These are phyloP conservation scores for Citrus maxima DNA, from an alignment of 345 rosid species.

Conservation along the genomic window DNA sequence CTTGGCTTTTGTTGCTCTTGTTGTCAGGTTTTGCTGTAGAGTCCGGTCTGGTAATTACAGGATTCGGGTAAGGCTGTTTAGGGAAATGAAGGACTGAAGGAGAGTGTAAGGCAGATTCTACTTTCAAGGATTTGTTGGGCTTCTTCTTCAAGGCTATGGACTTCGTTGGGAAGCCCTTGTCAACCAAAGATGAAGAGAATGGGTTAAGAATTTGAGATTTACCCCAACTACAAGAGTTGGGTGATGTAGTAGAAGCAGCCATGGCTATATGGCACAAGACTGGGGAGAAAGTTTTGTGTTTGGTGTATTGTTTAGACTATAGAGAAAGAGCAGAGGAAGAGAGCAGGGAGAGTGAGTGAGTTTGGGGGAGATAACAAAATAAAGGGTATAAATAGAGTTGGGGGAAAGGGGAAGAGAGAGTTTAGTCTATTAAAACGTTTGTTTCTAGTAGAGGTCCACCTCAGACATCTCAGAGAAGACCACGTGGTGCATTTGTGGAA, in stretches of 20 bases:
- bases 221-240: constrained; percentile 30
- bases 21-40: constrained; percentile 17
- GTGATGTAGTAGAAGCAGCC: constrained; percentile 39
- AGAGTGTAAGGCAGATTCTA: constrained; percentile 42
- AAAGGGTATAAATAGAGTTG: constrained; percentile 32
- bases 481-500: constrained; percentile 42
- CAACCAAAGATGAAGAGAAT: constrained; percentile 17
- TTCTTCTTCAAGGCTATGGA: constrained; percentile 18
- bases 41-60: constrained; percentile 26
- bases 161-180: constrained; percentile 27
- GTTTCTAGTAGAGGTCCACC: constrained; percentile 35
- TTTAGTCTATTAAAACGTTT: not conserved
- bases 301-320: not conserved
- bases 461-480: constrained; percentile 28
- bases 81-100: constrained; percentile 63
- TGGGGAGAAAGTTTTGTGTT: not conserved
- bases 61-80: constrained; percentile 29
- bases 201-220: constrained; percentile 32
- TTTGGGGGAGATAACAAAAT: constrained; percentile 3
- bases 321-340: not conserved
- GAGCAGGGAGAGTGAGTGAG: not conserved
- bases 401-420: not conserved
- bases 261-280: constrained; percentile 15
- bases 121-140: constrained; percentile 14
- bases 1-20: not conserved